phyloP scores from a whole-genome alignment of 176 grass and related monocot species.

The Bothriochloa decipiens region DNA sequence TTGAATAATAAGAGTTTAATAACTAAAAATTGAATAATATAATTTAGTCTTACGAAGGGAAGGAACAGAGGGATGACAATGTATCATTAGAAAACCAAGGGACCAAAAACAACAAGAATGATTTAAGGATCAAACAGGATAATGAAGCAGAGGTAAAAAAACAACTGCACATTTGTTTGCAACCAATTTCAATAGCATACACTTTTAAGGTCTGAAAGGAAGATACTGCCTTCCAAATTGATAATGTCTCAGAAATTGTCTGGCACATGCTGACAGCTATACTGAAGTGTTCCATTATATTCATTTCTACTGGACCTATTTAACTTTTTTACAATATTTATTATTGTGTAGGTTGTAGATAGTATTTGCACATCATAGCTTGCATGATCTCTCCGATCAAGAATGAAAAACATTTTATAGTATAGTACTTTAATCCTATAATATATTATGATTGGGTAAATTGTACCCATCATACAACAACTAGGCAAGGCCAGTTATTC shows the following conservation, averaged over 20 bases:
- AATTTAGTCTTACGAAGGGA: background rate
- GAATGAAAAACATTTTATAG: background rate
- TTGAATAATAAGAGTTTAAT: background rate
- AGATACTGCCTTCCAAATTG: background rate
- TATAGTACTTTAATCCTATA: background rate
- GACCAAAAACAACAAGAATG: background rate
- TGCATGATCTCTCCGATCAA: background rate
- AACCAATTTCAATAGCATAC: background rate
- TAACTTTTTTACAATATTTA: background rate
- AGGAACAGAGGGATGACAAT: background rate
- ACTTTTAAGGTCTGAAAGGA: background rate
- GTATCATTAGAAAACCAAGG: background rate
- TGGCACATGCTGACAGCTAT: background rate
- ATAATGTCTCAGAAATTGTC: background rate
- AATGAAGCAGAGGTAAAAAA: background rate
- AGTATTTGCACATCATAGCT: background rate
- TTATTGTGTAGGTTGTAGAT: background rate
- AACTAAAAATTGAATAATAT: background rate
- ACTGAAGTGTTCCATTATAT: background rate
- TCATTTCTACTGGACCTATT: constrained; percentile 2
- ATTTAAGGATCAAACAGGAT: background rate
- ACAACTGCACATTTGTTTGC: background rate
- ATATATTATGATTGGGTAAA: background rate
- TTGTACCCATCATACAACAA: background rate
- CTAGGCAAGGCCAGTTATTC: background rate